These are phyloP conservation scores for Saccharomyces hybrid DNA, from an alignment of 1,139 yeast species.

Conservation along the genomic window DNA sequence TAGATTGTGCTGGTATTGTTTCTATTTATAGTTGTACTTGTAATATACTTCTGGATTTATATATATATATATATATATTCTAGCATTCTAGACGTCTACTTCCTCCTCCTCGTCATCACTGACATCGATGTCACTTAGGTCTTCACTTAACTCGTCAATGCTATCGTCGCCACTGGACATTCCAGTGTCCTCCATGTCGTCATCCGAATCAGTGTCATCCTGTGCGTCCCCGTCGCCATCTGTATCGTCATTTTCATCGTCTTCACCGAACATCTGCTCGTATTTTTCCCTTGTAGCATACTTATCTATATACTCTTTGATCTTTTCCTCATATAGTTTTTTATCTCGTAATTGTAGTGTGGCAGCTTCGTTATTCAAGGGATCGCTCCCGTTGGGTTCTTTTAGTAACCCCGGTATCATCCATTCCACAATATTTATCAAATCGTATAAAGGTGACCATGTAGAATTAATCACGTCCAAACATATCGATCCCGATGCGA, in stretches of 20 bases:
- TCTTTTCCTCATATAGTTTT: slow-evolving; percentile 57
- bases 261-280: slow-evolving; percentile 38
- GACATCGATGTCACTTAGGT: slow-evolving; percentile 38
- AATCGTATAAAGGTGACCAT: slow-evolving; percentile 97
- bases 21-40: not conserved
- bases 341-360: slow-evolving; percentile 69
- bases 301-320: slow-evolving; percentile 61
- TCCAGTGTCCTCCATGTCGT: slow-evolving; percentile 15
- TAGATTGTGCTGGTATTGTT: not conserved
- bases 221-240: slow-evolving; percentile 35
- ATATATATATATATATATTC: not conserved
- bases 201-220: slow-evolving; percentile 15
- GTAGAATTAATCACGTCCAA: slow-evolving; percentile 95
- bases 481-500: slow-evolving; percentile 86
- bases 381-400: slow-evolving; percentile 93
- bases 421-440: slow-evolving; percentile 83
- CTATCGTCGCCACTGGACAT: slow-evolving; percentile 19
- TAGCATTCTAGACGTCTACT: not conserved
- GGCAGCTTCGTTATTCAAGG: slow-evolving; percentile 88
- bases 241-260: slow-evolving; percentile 42
- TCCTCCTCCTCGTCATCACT: slow-evolving; percentile 34
- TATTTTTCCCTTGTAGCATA: slow-evolving; percentile 57
- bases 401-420: slow-evolving; percentile 86
- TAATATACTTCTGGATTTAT: not conserved
- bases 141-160: slow-evolving; percentile 31